phyloP scores from a whole-genome alignment of 352 stramenopile genomes.

The Pythium scleroteichum region DNA sequence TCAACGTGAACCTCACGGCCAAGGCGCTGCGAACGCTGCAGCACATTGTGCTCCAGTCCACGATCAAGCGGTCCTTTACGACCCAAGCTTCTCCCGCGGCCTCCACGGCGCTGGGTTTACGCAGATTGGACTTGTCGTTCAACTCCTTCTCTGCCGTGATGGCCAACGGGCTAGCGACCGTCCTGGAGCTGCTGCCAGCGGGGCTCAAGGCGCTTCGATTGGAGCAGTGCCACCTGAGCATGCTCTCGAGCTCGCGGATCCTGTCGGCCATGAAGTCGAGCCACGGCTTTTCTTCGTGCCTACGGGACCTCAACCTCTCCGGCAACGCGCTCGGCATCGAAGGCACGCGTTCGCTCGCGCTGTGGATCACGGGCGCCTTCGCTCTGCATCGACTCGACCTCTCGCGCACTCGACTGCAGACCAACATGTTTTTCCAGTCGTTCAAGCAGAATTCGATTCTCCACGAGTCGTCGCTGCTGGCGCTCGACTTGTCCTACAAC shows the following conservation, averaged over 20 bases:
- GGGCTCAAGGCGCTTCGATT: slow-evolving; percentile 62
- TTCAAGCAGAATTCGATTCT: slow-evolving; percentile 69
- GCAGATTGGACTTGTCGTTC: slow-evolving; percentile 63
- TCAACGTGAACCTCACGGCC: slow-evolving; percentile 46
- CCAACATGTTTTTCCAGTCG: slow-evolving; percentile 52
- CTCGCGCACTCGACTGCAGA: slow-evolving; percentile 55
- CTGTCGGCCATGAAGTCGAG: slow-evolving; percentile 48
- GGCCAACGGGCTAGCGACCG: slow-evolving; percentile 47
- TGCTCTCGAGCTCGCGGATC: slow-evolving; percentile 36
- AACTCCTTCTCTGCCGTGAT: slow-evolving; percentile 59
- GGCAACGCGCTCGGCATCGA: slow-evolving; percentile 52
- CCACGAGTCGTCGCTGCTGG: slow-evolving; percentile 56
- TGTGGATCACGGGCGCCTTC: slow-evolving; percentile 61
- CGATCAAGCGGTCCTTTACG: slow-evolving; percentile 33
- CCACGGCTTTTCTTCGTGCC: slow-evolving; percentile 41
- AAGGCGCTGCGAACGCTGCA: slow-evolving; percentile 48
- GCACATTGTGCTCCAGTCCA: slow-evolving; percentile 55
- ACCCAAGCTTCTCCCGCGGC: neutral
- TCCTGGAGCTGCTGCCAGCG: slow-evolving; percentile 44
- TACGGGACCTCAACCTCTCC: slow-evolving; percentile 64
- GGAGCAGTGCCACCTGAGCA: slow-evolving; percentile 47
- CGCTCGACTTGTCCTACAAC: slow-evolving; percentile 75
- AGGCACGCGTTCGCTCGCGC: slow-evolving; percentile 43
- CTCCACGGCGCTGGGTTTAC: slow-evolving; percentile 28
- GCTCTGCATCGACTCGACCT: slow-evolving; percentile 60